These are phyloP conservation scores for Adansonia digitata DNA, from an alignment of 345 rosid genomes.

Conservation along the genomic window DNA sequence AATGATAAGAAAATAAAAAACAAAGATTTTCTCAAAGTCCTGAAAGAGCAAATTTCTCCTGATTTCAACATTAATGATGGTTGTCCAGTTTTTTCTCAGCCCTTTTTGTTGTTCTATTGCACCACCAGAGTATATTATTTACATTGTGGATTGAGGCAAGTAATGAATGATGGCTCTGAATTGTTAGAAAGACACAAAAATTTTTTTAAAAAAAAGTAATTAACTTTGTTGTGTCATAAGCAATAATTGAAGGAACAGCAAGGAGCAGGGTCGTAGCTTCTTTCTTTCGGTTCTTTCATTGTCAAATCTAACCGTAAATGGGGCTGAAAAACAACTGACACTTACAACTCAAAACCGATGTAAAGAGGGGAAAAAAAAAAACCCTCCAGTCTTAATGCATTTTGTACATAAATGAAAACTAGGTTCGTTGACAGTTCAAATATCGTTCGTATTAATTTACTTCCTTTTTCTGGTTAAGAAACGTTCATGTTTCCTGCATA, in stretches of 20 bases:
- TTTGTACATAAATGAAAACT: not conserved
- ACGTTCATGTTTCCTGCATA: not conserved
- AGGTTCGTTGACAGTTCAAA: too few species aligned
- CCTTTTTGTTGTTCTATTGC: not conserved
- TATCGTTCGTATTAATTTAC: not conserved
- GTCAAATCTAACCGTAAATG: not conserved
- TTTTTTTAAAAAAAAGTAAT: not conserved
- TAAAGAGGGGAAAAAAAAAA: too few species aligned
- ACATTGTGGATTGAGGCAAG: not conserved
- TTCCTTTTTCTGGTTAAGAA: not conserved
- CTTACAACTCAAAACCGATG: too few species aligned
- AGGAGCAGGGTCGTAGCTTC: not conserved
- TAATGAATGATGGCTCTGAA: not conserved
- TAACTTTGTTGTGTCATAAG: not conserved
- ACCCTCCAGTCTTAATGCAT: too few species aligned
- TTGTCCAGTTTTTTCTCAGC: not conserved
- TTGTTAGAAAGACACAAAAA: not conserved
- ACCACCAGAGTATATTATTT: not conserved
- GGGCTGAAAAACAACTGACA: too few species aligned
- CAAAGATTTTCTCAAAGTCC: not conserved
- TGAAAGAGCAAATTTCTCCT: not conserved
- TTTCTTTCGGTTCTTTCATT: not conserved
- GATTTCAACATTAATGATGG: not conserved
- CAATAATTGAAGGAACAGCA: too few species aligned
- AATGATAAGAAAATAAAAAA: too few species aligned